These are phyloP conservation scores for Margaritispora aquatica DNA, from an alignment of 495 filamentous ascomycete species.

Conservation along the genomic window DNA sequence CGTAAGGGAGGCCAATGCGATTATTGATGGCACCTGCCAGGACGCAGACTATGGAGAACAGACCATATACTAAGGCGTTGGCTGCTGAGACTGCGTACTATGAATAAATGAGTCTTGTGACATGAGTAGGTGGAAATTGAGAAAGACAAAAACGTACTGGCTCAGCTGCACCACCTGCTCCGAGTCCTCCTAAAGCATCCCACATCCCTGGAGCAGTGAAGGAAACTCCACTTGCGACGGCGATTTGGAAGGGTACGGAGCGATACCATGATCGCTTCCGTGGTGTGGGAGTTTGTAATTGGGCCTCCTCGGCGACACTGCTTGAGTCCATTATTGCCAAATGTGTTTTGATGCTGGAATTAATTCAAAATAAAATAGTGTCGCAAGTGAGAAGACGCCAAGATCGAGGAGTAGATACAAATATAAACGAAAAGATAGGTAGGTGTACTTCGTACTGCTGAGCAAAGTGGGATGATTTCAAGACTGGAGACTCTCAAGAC, in stretches of 20 bases:
- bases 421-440: no score
- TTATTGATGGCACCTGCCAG: constrained; percentile 30
- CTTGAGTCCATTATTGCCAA: neutral
- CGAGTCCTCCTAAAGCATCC: constrained; percentile 25
- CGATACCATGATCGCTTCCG: constrained; percentile 6
- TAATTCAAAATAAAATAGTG: neutral
- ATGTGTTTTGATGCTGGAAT: neutral
- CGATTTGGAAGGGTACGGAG: constrained; percentile 29
- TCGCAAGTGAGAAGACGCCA: neutral
- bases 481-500: no score
- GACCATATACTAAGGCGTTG: constrained; percentile 28
- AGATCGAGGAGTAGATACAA: neutral
- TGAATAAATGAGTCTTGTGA: neutral
- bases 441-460: no score
- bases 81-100: constrained; percentile 27
- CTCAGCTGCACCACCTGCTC: constrained; percentile 22
- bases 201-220: constrained; percentile 21
- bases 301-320: neutral
- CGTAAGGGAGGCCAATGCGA: constrained; percentile 27
- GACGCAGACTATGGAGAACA: constrained; percentile 29
- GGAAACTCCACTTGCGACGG: constrained; percentile 26
- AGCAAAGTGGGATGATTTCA: no score
- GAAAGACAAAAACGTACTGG: constrained; percentile 3
- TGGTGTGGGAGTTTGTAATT: neutral
- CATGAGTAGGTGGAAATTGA: neutral